Base-by-base conservation (phyloP, 805 yeast genomes). In the Candida lessepsii region DNA sequence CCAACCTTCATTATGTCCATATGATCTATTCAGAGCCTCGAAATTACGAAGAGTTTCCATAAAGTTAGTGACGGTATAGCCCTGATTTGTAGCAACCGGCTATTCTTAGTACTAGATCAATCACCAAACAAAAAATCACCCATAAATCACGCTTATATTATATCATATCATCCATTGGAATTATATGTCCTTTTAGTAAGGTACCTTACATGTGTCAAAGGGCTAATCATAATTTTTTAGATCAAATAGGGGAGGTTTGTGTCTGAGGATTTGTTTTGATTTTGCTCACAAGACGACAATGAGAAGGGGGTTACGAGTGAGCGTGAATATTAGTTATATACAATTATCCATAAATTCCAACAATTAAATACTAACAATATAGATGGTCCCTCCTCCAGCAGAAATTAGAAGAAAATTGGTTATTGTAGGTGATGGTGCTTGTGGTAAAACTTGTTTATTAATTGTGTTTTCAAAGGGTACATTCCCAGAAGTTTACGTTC, bases 401-500 rank as follows among this genome's bases (percentile, higher is more conserved):
- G 76, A 73, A 57, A 66, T 73, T 53, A 71, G 88, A 75, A 81
- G 84, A 71, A 88, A 88, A 70, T 76, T 88, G 59, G 96, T 89
- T 63, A 86, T 89, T 60, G 96, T 88, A 42, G 96, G 96, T 66
- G 96, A 88, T 65, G 96, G 96, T 80, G 96, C 96, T 43, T 89
- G 96, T 74, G 96, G 96, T 72, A 88, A 88, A 62, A 89, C 96
- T 6, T 89, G 96, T 78, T 72, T 88, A 55, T 75, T 88, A 64
- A 88, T 89, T 49, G 71, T 85, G 78, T 45, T 85, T 81, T 64
- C 85, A 85, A 54, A 87, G 83, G 70, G 96, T 88, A 58, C 86
- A 82, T 51, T 89, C 88, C 96, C 96, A 45, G 95, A 87, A 65
- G 91, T 87, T 48, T 88, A 88, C 61, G 96, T 89, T 35, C 96